A percentile compares a stretch with the other conserved stretches of the same genome.
These are phyloP conservation scores for Saprolegnia diclina DNA, from an alignment of 352 stramenopile genomes.

Conservation along the genomic window DNA sequence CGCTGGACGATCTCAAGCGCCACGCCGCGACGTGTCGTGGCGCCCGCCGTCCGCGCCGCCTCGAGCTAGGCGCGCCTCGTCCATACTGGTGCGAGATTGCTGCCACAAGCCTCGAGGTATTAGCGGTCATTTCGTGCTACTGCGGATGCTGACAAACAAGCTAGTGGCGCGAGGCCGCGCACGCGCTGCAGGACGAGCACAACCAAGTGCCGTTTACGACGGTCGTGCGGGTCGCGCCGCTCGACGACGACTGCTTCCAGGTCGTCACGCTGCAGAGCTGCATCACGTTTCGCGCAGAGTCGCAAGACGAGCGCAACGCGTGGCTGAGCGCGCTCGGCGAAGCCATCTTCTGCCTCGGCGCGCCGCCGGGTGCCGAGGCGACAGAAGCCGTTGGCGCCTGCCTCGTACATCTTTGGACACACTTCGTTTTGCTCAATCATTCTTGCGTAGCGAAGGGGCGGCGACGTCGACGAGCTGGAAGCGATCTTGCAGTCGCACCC, in stretches of 20 bases:
- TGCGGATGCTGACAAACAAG: not conserved
- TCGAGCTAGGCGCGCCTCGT: constrained; percentile 31
- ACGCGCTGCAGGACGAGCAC: not conserved
- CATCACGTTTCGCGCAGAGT: not conserved
- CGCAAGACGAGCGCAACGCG: not conserved
- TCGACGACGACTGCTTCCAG: not conserved
- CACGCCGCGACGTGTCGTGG: constrained; percentile 36
- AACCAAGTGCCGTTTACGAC: constrained; percentile 3
- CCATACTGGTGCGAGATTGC: constrained; percentile 18
- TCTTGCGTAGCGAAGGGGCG: not conserved
- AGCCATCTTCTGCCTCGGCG: constrained; percentile 19
- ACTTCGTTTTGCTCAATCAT: not conserved
- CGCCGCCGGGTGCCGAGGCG: not conserved
- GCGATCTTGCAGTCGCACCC: not conserved
- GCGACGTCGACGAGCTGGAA: constrained; percentile 1
- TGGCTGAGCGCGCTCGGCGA: constrained; percentile 18
- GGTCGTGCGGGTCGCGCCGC: constrained; percentile 5
- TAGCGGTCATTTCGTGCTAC: too few species aligned
- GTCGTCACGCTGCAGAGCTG: not conserved
- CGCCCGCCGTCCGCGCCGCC: constrained; percentile 2
- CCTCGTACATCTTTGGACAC: not conserved
- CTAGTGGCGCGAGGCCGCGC: constrained; percentile 10
- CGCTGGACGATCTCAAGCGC: not conserved
- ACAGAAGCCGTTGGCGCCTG: constrained; percentile 2
- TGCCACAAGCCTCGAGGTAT: constrained; percentile 16